Evolutionary conservation across 106 monocot species (phyloP).

Genomic region (Dioscorea alata): DNA sequence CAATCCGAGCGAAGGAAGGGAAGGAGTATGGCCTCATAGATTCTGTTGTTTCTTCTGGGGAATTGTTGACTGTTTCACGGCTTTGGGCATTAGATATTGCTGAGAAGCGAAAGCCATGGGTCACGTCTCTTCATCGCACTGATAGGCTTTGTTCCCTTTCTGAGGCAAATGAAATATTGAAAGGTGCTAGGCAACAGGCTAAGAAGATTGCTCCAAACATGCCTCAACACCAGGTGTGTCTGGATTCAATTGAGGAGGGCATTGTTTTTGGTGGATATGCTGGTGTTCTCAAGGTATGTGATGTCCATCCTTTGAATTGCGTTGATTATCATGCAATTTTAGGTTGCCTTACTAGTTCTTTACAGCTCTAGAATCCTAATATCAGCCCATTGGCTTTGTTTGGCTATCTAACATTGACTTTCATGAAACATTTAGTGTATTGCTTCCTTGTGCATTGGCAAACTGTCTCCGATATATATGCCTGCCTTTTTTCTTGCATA

Average conservation of each 20-base stretch:
- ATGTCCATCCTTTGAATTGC: no score
- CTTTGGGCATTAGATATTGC: constrained; percentile 89
- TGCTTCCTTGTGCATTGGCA: no score
- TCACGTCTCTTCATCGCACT: constrained; percentile 77
- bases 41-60: constrained; percentile 46
- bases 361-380: no score
- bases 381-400: background rate
- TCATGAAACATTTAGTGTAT: no score
- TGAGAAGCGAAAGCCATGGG: constrained; percentile 73
- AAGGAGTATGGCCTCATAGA: constrained; percentile 79
- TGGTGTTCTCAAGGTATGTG: constrained; percentile 77
- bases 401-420: no score
- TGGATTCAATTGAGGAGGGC: constrained; percentile 89
- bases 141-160: constrained; percentile 83
- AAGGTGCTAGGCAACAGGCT: constrained; percentile 63
- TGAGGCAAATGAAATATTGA: constrained; percentile 65
- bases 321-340: no score
- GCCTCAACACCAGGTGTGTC: constrained; percentile 77
- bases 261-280: constrained; percentile 85
- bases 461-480: no score
- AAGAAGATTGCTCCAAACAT: constrained; percentile 68
- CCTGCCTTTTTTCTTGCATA: no score
- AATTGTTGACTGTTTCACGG: constrained; percentile 63
- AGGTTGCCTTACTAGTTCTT: no score
- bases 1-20: constrained; percentile 75